These are phyloP conservation scores for Kurtzmaniella quercitrusa DNA, from an alignment of 1,139 yeast genomes.

Conservation along the genomic window DNA sequence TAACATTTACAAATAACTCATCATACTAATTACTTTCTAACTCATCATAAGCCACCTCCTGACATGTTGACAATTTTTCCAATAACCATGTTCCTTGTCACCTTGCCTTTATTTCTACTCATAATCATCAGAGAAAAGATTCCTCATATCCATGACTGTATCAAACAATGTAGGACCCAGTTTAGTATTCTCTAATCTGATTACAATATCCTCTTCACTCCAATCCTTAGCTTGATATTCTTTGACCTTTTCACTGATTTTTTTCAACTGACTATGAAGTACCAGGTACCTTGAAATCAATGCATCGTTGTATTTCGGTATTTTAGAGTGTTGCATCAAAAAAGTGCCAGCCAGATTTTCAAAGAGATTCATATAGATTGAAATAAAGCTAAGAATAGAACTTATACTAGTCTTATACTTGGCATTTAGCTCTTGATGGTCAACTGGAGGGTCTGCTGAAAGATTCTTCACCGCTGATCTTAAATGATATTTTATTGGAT, in stretches of 20 bases:
- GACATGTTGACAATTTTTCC: too few species aligned
- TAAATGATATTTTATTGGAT: conserved; percentile 49
- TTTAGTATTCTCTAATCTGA: conserved; percentile 22
- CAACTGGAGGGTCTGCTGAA: conserved; percentile 28
- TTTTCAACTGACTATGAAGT: conserved; percentile 20
- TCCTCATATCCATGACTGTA: conserved; percentile 26
- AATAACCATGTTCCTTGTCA: too few species aligned
- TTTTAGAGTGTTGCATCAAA: conserved; percentile 38
- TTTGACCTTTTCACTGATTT: conserved; percentile 21
- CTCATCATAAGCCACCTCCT: too few species aligned
- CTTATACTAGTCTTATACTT: conserved; percentile 17
- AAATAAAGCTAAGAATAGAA: conserved; percentile 27
- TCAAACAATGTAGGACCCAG: conserved; percentile 16
- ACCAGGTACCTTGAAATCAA: conserved; percentile 19
- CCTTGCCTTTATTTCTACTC: conserved; percentile 14
- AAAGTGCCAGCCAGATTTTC: conserved; percentile 35
- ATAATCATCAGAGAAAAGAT: conserved; percentile 24
- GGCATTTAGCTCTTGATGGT: conserved; percentile 32
- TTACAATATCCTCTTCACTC: conserved; percentile 37
- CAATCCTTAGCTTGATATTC: conserved; percentile 35
- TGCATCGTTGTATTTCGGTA: conserved; percentile 33
- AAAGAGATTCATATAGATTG: conserved; percentile 27
- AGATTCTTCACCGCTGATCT: conserved; percentile 38
- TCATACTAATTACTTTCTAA: too few species aligned
- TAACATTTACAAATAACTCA: too few species aligned